A percentile compares a stretch with the other conserved stretches of the same genome.
Conservation (phyloP, 257 asterid species). For the Lithospermum erythrorhizon region DNA sequence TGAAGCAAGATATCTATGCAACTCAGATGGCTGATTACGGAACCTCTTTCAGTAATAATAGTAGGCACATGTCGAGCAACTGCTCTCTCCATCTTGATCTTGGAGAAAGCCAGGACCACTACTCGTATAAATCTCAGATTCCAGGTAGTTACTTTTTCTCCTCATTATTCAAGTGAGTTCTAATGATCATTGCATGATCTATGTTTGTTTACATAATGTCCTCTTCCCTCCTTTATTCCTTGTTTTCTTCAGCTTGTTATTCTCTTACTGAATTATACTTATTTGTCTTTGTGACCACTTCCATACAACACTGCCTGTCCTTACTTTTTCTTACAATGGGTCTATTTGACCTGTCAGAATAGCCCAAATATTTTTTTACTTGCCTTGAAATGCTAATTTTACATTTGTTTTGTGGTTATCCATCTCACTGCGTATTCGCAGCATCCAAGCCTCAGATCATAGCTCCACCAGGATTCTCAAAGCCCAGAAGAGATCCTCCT, state of each 20-base stretch:
- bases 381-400: neutral
- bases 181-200: too few relatives aligned
- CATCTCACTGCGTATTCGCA: slow-evolving; percentile 18
- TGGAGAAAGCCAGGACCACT: slow-evolving; percentile 47
- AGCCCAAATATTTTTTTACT: neutral
- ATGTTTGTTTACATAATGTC: too few relatives aligned
- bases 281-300: too few relatives aligned
- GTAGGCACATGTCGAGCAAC: slow-evolving; percentile 15
- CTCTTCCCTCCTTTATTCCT: too few relatives aligned
- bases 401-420: neutral
- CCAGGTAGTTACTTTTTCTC: slow-evolving; percentile 33
- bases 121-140: slow-evolving; percentile 49
- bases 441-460: slow-evolving; percentile 51
- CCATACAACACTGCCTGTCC: too few relatives aligned
- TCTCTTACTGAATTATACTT: too few relatives aligned
- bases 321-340: too few relatives aligned
- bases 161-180: neutral
- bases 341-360: too few relatives aligned
- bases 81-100: slow-evolving; percentile 38
- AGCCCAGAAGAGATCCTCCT: slow-evolving; percentile 65
- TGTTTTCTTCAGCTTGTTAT: too few relatives aligned
- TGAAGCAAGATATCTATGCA: slow-evolving; percentile 38
- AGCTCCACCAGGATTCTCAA: slow-evolving; percentile 78
- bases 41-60: slow-evolving; percentile 11
- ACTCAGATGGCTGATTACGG: slow-evolving; percentile 39